Evolutionary conservation across 164 flowering plant genomes (phyloP).

Genomic region (Stephania cephalantha): DNA sequence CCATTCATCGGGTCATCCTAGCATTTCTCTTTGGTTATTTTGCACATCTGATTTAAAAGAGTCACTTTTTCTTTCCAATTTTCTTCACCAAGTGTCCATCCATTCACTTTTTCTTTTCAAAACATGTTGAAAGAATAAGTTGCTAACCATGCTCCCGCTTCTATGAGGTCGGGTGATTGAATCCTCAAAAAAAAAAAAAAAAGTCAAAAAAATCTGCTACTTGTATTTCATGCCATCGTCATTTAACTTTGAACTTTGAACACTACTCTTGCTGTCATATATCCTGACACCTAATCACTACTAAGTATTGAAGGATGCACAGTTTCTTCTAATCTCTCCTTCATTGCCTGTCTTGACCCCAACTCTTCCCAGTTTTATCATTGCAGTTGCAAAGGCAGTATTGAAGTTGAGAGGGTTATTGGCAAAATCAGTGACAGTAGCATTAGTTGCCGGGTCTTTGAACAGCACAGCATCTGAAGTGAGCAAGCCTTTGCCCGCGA

Average conservation of each 20-base stretch:
- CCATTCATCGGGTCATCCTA: no score
- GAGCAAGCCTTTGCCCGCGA: slow-evolving; percentile 53
- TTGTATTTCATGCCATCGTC: neutral
- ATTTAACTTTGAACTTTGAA: neutral
- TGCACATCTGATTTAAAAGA: no score
- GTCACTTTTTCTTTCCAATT: no score
- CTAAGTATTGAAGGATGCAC: slow-evolving; percentile 47
- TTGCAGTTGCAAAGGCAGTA: slow-evolving; percentile 44
- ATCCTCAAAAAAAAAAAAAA: no score
- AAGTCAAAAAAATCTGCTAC: neutral
- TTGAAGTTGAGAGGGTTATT: slow-evolving; percentile 29
- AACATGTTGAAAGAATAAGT: no score
- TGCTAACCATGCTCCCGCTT: no score
- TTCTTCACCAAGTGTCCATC: no score
- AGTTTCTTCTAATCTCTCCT: slow-evolving; percentile 52
- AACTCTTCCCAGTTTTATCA: slow-evolving; percentile 63
- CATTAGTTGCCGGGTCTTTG: slow-evolving; percentile 32
- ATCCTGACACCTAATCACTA: neutral
- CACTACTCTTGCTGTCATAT: neutral
- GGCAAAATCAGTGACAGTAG: slow-evolving; percentile 47
- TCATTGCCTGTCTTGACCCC: slow-evolving; percentile 51
- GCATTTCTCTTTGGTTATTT: no score
- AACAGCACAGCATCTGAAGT: slow-evolving; percentile 65
- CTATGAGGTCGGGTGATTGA: no score
- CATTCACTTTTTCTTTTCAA: no score